Percentiles rank a stretch among this genome's conserved stretches.
phyloP scores from a whole-genome alignment of 257 asterid genomes.

The Rubia yunnanensis region DNA sequence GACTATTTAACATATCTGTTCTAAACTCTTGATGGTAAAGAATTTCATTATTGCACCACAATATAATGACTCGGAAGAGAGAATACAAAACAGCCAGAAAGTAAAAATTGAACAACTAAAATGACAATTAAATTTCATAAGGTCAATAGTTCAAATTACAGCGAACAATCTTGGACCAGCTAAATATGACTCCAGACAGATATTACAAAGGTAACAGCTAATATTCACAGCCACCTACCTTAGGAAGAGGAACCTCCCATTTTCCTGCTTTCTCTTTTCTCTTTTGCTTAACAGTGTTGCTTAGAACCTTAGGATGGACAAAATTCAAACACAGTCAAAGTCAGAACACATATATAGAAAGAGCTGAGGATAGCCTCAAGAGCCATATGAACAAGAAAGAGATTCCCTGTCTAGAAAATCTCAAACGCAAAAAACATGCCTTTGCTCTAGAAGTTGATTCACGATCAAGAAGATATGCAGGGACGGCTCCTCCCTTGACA shows the following conservation, averaged over 20 bases:
- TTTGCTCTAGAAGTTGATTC: slow-evolving; percentile 82
- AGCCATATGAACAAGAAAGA: neutral
- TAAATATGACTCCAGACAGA: neutral
- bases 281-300: slow-evolving; percentile 94
- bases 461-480: slow-evolving; percentile 97
- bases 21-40: too few relatives aligned
- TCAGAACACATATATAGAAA: neutral
- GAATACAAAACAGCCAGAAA: too few relatives aligned
- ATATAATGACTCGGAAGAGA: too few relatives aligned
- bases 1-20: too few relatives aligned
- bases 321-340: slow-evolving; percentile 6
- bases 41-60: too few relatives aligned
- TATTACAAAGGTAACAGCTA: neutral
- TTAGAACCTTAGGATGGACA: slow-evolving; percentile 48
- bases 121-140: too few relatives aligned
- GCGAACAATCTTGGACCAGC: neutral
- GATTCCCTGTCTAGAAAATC: neutral
- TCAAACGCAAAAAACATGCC: slow-evolving; percentile 26
- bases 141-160: neutral
- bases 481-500: slow-evolving; percentile 81
- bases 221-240: slow-evolving; percentile 34
- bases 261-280: slow-evolving; percentile 95
- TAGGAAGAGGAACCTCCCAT: slow-evolving; percentile 98
- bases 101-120: neutral
- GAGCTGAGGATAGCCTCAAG: neutral